Base-by-base conservation (phyloP, 2,329 filamentous ascomycete species). In the Hirsutella rhossiliensis region DNA sequence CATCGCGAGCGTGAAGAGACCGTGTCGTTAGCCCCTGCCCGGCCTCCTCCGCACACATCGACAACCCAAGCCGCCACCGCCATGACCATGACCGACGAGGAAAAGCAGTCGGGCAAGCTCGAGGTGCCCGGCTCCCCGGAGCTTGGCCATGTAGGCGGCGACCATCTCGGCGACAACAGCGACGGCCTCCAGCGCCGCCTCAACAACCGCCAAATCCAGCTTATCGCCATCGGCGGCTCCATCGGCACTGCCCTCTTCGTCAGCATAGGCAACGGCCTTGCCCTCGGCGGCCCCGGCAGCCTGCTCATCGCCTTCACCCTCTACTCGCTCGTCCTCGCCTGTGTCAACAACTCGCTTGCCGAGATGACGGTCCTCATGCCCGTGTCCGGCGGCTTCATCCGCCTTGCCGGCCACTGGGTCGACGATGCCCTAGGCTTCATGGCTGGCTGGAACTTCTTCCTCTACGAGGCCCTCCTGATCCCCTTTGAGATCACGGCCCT, bases 351-450 rank as follows among this genome's bases (percentile, higher is more conserved):
- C 55, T 72, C 70, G 48, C 67, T 81, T 47, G 78, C 79, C 9
- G 79, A 83, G 57, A 82, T 83, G 78, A 72, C 66, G 28, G 68
- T 69, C 32, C 73, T 73, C 48, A 77, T 79, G 68, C 79, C 80
- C 20, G 70, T 83, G 40, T 72, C 69, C 37, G 78, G 78, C 49
- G 75, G 75, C 2, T 82, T 81, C 55, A 73, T 83, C 50, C 76
- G 79, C 47, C 68, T 82, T 53, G 77, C 77, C 5, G 77, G 78
- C 27, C 67, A 77, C 51, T 83, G 77, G 74, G 75, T 77, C 11
- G 79, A 83, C 56, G 78, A 82, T n/a, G 69, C 78, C 11, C 64
- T 77, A 18, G 78, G 78, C 30, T 81, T 82, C 49, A 63, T 63
- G 54, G 59, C 61, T 32, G 64, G 64, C 28, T 68, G 63, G 63